Evolutionary conservation across 495 filamentous ascomycete species (phyloP).

Genomic region (Aspergillus hancockii): DNA sequence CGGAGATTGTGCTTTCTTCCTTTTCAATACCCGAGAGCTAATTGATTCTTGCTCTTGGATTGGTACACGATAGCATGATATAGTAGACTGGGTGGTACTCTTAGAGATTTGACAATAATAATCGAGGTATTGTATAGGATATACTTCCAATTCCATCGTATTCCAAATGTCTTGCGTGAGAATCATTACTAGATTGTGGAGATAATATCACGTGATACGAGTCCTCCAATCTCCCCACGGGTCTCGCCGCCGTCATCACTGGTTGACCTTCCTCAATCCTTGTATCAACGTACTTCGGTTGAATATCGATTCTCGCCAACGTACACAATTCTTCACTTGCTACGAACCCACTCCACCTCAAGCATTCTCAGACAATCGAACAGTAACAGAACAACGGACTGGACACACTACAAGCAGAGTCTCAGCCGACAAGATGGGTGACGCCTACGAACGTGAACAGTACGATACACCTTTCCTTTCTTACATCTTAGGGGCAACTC

Average conservation of each 20-base stretch:
- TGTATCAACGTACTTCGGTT: background rate
- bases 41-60: background rate
- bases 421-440: constrained; percentile 66
- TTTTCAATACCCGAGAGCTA: background rate
- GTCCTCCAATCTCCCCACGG: background rate
- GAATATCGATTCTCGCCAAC: background rate
- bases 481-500: constrained; percentile 3
- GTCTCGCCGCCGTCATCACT: background rate
- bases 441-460: constrained; percentile 92
- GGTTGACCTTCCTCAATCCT: background rate
- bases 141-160: background rate
- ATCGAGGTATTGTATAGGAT: constrained; percentile 5
- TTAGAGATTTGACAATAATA: background rate
- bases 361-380: background rate
- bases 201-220: constrained; percentile 9
- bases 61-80: constrained; percentile 7
- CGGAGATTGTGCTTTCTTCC: background rate
- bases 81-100: background rate
- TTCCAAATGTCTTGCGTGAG: too few relatives aligned
- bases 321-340: background rate
- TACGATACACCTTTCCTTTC: constrained; percentile 31
- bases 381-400: background rate
- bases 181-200: too few relatives aligned
- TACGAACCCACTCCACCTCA: background rate
- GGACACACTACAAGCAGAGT: background rate